Evolutionary conservation across 441 rosid genomes (phyloP), one percentile per base, ranked within the genome.

Genomic region (Kokia cookei): DNA sequence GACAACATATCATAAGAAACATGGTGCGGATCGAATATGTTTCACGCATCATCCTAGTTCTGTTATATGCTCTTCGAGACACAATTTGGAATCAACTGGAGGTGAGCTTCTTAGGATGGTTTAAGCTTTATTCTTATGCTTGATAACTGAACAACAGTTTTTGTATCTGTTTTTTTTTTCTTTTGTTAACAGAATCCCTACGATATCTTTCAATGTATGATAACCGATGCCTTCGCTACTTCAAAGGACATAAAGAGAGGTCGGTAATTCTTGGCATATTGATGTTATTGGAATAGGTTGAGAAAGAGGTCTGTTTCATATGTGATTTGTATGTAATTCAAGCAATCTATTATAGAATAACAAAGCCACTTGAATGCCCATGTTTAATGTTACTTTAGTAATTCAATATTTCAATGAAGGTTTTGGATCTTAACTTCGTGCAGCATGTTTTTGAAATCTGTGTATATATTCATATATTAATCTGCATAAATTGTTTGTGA

Each of bases 221-320:
- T 83, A 95, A 95, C 72, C 85, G 98, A 76, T 85, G 90, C 79
- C 97, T 95, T 71, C 99, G 96, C 73, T 93, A 95, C 83, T 95
- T 95, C 80, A 95, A 93, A 84, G 99, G 99, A 26, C 99, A 95
- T 80, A 91, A 87, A 77, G 93, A 93, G 80, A 95, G 97, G 99
- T 91, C 54, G 59, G 77, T 68, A 59, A 29, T 45, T 12, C 57
- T 7, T 54, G 50, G 50, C 43, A 47, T 48, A 24, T 63, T 63
- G 11, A 43, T 43, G 51, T 22, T 42, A 32, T 26, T 7, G 13
- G 17, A 14, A 67, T 48, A 67, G 14, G 14, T 67, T 27, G 42
- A 45, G 43, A 27, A 67, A 48, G 71, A 26, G 43, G 37, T 47
- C 24, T 48, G 24, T 13, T 67, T 67, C 42, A 27, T 27, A 15